phyloP scores from a whole-genome alignment of 495 filamentous ascomycete species.

The Aspergillus steynii region DNA sequence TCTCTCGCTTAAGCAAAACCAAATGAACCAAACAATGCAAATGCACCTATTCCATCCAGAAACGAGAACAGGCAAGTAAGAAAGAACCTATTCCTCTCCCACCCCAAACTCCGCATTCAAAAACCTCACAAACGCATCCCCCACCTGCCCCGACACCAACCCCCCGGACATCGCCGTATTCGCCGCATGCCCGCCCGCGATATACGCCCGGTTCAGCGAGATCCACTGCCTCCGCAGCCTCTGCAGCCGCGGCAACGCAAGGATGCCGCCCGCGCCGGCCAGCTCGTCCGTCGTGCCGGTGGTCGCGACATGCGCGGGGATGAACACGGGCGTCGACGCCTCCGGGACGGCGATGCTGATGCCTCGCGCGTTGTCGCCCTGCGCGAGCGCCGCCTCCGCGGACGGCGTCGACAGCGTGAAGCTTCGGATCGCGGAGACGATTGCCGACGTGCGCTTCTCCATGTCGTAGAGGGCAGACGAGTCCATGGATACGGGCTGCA shows the following conservation, averaged over 20 bases:
- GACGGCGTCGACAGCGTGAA: constrained; percentile 48
- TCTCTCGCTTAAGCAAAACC: background rate
- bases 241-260: constrained; percentile 77
- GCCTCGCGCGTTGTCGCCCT: constrained; percentile 50
- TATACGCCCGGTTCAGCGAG: constrained; percentile 55
- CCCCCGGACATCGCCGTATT: constrained; percentile 28
- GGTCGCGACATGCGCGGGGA: constrained; percentile 54
- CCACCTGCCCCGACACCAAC: constrained; percentile 35
- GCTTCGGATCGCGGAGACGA: constrained; percentile 71
- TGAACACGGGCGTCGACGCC: constrained; percentile 36
- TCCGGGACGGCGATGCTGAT: constrained; percentile 44
- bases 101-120: constrained; percentile 45
- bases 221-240: constrained; percentile 85
- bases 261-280: constrained; percentile 47
- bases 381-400: constrained; percentile 51
- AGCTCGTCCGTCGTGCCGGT: constrained; percentile 44
- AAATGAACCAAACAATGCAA: background rate
- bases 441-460: constrained; percentile 80
- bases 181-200: constrained; percentile 26
- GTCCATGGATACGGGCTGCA: constrained; percentile 64
- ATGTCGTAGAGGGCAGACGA: constrained; percentile 82
- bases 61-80: too few species aligned
- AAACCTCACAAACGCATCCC: constrained; percentile 50
- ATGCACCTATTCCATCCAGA: constrained; percentile 1
- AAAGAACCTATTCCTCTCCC: constrained; percentile 15